Conservation (phyloP, 805 yeast genomes). For the Myxozyma sirexii region DNA sequence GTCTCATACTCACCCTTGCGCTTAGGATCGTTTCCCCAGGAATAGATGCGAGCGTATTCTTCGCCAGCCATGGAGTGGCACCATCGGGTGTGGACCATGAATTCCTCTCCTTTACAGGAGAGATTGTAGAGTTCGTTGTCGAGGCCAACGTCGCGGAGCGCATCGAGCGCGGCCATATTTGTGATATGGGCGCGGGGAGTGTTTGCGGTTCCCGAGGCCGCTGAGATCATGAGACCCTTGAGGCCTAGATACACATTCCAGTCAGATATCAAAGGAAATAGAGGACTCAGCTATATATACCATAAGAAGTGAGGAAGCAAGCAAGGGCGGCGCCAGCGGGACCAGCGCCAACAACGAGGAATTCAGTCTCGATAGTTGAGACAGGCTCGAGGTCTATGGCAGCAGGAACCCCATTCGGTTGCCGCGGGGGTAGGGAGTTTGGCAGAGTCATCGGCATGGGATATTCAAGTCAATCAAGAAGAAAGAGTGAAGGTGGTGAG, state of each 20-base stretch:
- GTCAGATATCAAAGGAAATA: no score
- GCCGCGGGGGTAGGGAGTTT: background rate
- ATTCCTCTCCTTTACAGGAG: background rate
- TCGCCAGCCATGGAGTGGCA: conserved; percentile 1
- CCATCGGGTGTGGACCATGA: conserved; percentile 1
- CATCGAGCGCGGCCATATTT: conserved; percentile 1
- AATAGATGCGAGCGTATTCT: conserved; percentile 1
- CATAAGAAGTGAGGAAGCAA: background rate
- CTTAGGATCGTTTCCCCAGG: background rate
- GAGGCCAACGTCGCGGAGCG: background rate
- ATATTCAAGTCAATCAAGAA: no score
- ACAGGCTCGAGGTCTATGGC: background rate
- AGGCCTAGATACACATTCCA: no score
- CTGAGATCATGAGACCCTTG: background rate
- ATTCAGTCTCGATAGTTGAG: background rate
- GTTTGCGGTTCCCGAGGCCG: background rate
- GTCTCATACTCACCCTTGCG: background rate
- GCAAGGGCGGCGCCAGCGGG: background rate
- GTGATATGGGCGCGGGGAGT: conserved; percentile 1
- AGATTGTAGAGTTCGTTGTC: background rate
- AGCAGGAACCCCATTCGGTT: background rate
- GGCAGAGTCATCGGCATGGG: background rate
- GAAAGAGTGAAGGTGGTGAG: no score
- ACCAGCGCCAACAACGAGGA: conserved; percentile 1
- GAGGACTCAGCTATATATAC: no score